Conservation (phyloP, 495 filamentous ascomycete species). For the Tuber borchii region DNA sequence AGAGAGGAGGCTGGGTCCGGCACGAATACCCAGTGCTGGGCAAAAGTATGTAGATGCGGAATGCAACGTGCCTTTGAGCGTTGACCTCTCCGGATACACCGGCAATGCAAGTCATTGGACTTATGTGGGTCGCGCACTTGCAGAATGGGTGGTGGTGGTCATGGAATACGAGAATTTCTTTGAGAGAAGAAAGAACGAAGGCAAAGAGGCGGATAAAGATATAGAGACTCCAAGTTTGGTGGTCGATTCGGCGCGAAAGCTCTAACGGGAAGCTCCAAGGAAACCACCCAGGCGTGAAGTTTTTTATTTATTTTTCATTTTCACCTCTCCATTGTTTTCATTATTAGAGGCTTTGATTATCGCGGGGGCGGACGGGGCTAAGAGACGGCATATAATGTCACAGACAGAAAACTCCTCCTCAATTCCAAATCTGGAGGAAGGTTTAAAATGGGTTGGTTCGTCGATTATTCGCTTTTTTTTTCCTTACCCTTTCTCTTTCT, state of each 20-base stretch:
- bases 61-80: conserved; percentile 15
- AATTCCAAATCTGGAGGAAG: neutral
- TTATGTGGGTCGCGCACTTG: conserved; percentile 80
- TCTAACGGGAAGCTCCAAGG: conserved; percentile 38
- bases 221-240: conserved; percentile 85
- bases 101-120: conserved; percentile 44
- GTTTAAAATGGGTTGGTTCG: conserved; percentile 1
- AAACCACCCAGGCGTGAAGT: neutral
- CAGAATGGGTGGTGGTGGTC: conserved; percentile 83
- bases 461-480: neutral
- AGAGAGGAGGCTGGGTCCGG: conserved; percentile 60
- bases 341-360: conserved; percentile 9
- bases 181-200: conserved; percentile 76
- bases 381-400: neutral
- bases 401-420: conserved; percentile 1
- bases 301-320: conserved; percentile 9
- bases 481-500: neutral
- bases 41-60: conserved; percentile 51
- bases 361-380: conserved; percentile 13
- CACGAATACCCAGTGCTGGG: conserved; percentile 68
- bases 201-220: conserved; percentile 63
- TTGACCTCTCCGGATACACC: conserved; percentile 32
- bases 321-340: neutral
- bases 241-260: conserved; percentile 72
- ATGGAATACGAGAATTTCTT: conserved; percentile 88